Evolutionary conservation across 2,329 filamentous ascomycete genomes (phyloP), one percentile per base, ranked within the genome.

Genomic region (Xylariales sp.): DNA sequence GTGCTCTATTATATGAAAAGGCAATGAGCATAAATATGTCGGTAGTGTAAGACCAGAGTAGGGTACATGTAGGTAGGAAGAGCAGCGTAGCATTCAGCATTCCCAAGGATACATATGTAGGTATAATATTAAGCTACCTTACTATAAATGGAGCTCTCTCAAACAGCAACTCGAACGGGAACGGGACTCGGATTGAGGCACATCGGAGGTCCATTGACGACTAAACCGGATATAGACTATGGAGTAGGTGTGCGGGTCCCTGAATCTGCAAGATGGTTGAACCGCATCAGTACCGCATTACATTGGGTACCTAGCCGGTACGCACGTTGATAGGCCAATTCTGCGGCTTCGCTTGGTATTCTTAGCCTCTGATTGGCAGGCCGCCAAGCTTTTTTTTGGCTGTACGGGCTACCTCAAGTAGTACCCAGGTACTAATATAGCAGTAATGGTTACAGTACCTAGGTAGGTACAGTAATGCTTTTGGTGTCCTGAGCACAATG

Each of bases 261-360:
- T 59, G 53, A 64, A 61, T 64, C 64, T 63, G 64, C 60, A 67
- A 64, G 64, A 63, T 69, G 64, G 55, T 56, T 56, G 56, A 61
- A 68, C 55, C 46, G 52, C 61, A 61, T 39, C 12, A 39, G 8
- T 23, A 23, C 23, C 23, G 23, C 23, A 23, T 52, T 39, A 64
- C 46, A 28, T 32, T 45, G 32, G 53, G 62, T 41, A 48, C 50
- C 50, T 53, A 41, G 50, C 58, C 23, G 62, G 66, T 62, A 65
- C 36, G 52, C 49, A 50, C 43, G 43, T 9, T 69, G 49, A 69
- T 69, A 65, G 66, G 66, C 48, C 48, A 48, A 43, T 58, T 48
- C 34, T 39, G 12, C 41, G 5, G 46, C 16, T 43, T 39, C 41
- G 46, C 32, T 48, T 63, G 41, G 58, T 32, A 30, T 48, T 2